These are phyloP conservation scores for Pythium dissotocum DNA, from an alignment of 352 stramenopile genomes.

Conservation along the genomic window DNA sequence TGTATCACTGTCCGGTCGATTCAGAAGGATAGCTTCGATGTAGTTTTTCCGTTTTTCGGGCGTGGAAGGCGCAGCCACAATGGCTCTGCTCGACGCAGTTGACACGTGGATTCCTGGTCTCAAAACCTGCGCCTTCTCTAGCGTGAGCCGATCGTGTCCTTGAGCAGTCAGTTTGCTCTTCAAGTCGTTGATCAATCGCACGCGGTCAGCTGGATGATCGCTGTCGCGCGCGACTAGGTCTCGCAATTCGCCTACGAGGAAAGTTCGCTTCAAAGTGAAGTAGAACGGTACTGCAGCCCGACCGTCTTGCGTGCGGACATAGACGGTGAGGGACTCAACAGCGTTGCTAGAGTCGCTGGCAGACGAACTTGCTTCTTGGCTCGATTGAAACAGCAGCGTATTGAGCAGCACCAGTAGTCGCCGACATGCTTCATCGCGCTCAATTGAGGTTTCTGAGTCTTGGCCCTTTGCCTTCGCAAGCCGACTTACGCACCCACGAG, in stretches of 20 bases:
- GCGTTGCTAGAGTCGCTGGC: slow-evolving; percentile 4
- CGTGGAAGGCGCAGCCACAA: slow-evolving; percentile 26
- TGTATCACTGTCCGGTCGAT: slow-evolving; percentile 39
- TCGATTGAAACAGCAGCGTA: slow-evolving; percentile 69
- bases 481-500: slow-evolving; percentile 17
- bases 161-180: slow-evolving; percentile 40
- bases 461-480: slow-evolving; percentile 20
- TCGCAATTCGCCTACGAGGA: slow-evolving; percentile 37
- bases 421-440: slow-evolving; percentile 3
- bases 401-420: slow-evolving; percentile 66
- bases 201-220: slow-evolving; percentile 32
- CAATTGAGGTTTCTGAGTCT: slow-evolving; percentile 28
- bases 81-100: slow-evolving; percentile 7
- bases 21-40: slow-evolving; percentile 38
- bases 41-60: slow-evolving; percentile 36
- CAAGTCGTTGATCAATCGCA: slow-evolving; percentile 39
- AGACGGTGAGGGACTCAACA: slow-evolving; percentile 34
- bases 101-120: background rate
- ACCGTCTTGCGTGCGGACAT: slow-evolving; percentile 42
- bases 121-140: slow-evolving; percentile 38
- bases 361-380: slow-evolving; percentile 4
- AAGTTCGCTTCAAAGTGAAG: slow-evolving; percentile 38
- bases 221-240: slow-evolving; percentile 38
- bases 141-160: slow-evolving; percentile 34
- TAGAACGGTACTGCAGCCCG: slow-evolving; percentile 35